phyloP scores from a whole-genome alignment of 2,329 filamentous ascomycete genomes.

The Sodiomyces alkalinus region DNA sequence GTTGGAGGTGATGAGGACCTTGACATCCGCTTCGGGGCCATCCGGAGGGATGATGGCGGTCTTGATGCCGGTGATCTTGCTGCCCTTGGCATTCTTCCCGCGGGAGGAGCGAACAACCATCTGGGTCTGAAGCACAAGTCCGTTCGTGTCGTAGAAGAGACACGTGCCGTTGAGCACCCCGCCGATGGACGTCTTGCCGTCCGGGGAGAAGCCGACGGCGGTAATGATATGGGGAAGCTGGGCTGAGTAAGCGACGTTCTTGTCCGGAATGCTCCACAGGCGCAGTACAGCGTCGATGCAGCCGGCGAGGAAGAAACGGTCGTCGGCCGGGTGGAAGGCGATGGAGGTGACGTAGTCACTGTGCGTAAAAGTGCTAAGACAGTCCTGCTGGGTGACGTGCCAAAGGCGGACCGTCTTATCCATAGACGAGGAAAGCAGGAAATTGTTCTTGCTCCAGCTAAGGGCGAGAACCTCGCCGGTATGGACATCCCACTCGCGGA shows the following conservation, averaged over 20 bases:
- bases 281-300: constrained; percentile 79
- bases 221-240: constrained; percentile 79
- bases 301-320: constrained; percentile 91
- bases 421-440: constrained; percentile 90
- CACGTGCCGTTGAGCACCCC: constrained; percentile 76
- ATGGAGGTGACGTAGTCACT: constrained; percentile 92
- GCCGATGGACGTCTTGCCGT: constrained; percentile 79
- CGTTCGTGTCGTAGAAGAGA: constrained; percentile 85
- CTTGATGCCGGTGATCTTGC: constrained; percentile 92
- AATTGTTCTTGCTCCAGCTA: constrained; percentile 99
- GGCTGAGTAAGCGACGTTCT: constrained; percentile 70
- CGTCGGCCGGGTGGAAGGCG: constrained; percentile 84
- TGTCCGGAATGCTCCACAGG: constrained; percentile 95
- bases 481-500: constrained; percentile 72
- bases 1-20: constrained; percentile 84
- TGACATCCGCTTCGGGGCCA: constrained; percentile 45
- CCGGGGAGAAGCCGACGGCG: constrained; percentile 82
- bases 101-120: constrained; percentile 87
- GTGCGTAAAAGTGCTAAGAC: constrained; percentile 86
- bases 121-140: constrained; percentile 67
- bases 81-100: constrained; percentile 88
- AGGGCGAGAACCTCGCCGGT: constrained; percentile 75
- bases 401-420: constrained; percentile 92
- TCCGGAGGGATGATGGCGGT: constrained; percentile 42
- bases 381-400: constrained; percentile 77